Percentiles rank a stretch among this genome's conserved stretches.
Conservation (phyloP, 345 rosid species). For the Bretschneidera sinensis region DNA sequence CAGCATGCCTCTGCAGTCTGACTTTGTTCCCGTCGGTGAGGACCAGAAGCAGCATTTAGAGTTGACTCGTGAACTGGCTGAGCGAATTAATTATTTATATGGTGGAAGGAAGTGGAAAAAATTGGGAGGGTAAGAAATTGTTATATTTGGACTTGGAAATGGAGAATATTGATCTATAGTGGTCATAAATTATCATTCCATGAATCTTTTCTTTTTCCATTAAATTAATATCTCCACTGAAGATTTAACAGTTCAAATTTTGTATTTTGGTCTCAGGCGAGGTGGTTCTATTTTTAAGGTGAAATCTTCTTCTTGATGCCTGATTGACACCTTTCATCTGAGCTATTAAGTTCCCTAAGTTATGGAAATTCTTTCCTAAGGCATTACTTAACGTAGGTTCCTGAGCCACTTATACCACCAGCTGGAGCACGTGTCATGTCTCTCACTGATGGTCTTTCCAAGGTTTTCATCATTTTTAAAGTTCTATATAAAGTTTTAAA, state of each 20-base stretch:
- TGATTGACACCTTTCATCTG: slow-evolving; percentile 20
- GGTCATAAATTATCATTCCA: slow-evolving; percentile 3
- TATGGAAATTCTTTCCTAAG: slow-evolving; percentile 11
- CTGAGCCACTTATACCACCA: slow-evolving; percentile 82
- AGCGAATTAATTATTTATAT: slow-evolving; percentile 68
- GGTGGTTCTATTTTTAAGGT: slow-evolving; percentile 89
- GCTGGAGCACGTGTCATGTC: slow-evolving; percentile 93
- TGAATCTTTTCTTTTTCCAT: background rate
- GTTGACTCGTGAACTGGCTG: slow-evolving; percentile 84
- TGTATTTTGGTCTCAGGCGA: slow-evolving; percentile 41
- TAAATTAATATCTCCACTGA: slow-evolving; percentile 2
- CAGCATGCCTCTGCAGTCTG: slow-evolving; percentile 66
- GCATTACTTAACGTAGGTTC: slow-evolving; percentile 48
- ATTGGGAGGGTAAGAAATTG: slow-evolving; percentile 68
- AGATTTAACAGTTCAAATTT: slow-evolving; percentile 17
- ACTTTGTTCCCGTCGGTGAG: slow-evolving; percentile 94
- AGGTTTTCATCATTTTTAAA: slow-evolving; percentile 37
- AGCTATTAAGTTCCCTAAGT: slow-evolving; percentile 12
- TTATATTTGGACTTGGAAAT: slow-evolving; percentile 7
- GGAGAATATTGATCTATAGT: slow-evolving; percentile 7
- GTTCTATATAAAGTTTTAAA: slow-evolving; percentile 8
- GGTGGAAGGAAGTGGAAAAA: slow-evolving; percentile 99
- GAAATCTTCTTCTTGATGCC: slow-evolving; percentile 18
- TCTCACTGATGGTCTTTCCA: slow-evolving; percentile 85
- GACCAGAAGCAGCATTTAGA: slow-evolving; percentile 96